These are phyloP conservation scores for Tylopilus cervinicoccineus DNA, from an alignment of 768 basidiomycete species.

Conservation along the genomic window DNA sequence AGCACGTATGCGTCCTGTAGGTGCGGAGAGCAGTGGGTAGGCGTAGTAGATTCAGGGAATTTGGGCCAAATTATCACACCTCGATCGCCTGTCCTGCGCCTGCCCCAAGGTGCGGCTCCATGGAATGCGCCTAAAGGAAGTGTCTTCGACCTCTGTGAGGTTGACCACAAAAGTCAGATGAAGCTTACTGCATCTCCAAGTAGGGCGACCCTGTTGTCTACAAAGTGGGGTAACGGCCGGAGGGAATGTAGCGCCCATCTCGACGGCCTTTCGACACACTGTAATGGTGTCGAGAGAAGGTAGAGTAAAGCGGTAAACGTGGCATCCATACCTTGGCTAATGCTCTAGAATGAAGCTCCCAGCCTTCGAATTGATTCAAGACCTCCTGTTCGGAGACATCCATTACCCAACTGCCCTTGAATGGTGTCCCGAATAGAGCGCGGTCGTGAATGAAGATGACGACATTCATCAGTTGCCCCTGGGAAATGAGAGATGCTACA, in stretches of 20 bases:
- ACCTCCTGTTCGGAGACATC: slow-evolving; percentile 32
- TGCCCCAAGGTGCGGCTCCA: slow-evolving; percentile 43
- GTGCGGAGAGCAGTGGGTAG: not conserved
- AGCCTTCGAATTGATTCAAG: slow-evolving; percentile 25
- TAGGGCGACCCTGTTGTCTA: slow-evolving; percentile 38
- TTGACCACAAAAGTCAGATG: not conserved
- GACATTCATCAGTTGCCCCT: slow-evolving; percentile 35
- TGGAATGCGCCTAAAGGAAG: slow-evolving; percentile 40
- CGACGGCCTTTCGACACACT: slow-evolving; percentile 35
- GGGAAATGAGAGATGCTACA: slow-evolving; percentile 37
- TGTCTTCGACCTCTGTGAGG: not conserved
- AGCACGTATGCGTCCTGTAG: slow-evolving; percentile 30
- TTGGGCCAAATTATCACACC: slow-evolving; percentile 21
- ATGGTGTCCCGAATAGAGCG: slow-evolving; percentile 28
- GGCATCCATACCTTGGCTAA: slow-evolving; percentile 9
- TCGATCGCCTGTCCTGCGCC: slow-evolving; percentile 53
- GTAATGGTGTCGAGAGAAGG: not conserved
- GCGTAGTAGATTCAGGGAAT: not conserved
- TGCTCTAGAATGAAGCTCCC: slow-evolving; percentile 7
- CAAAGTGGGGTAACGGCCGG: slow-evolving; percentile 36
- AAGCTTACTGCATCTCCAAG: slow-evolving; percentile 45
- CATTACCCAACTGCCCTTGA: slow-evolving; percentile 27
- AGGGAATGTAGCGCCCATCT: slow-evolving; percentile 44
- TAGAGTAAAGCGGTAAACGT: not conserved
- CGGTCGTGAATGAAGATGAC: slow-evolving; percentile 29